Evolutionary conservation across 2,329 filamentous ascomycete species (phyloP), one percentile per base, ranked within the genome.

Genomic region (Pseudogymnoascus sp.): DNA sequence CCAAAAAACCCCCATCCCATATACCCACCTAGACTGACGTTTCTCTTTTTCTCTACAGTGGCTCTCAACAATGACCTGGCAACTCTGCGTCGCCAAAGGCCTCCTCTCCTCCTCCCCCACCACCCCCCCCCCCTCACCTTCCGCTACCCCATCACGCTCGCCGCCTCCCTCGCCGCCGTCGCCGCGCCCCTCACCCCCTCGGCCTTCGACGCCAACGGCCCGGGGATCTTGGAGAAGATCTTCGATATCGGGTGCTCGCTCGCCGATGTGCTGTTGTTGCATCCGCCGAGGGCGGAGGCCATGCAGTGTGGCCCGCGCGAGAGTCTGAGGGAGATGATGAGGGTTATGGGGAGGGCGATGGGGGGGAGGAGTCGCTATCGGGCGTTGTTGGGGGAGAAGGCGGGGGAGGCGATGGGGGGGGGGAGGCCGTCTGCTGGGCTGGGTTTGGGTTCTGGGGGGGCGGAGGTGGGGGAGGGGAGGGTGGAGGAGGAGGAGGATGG

Each of bases 201-300:
- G 3, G 73, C 73, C 1, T 68, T 75, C 2, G 72, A 74, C 10
- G 74, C 73, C 0, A 75, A 75, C 28, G 73, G 73, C 0, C 68
- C 75, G 0, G 73, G 73, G 0, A 74, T 75, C 0, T n/a, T 74
- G 0, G 74, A 75, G 33, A 75, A 75, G 62, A 67, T 74, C 0
- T 74, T 75, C 28, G 74, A 75, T n/a, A 68, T 74, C 0, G 72
- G 71, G 0, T 74, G 72, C 35, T 74, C 72, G 0, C 28, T 75
- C 0, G 71, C 73, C 0, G 73, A 75, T 63, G 62, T 71, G 3
- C 47, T 71, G 1, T 40, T 63, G 8, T 33, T 62, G 62, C 65
- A 60, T 68, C 68, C 44, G 4, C 38, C 36, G 33, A 35, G 40
- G 6, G 62, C 64, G 13, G 63, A 62, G 3, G 26, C 31, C 3